A percentile compares a stretch with the other conserved stretches of the same genome.
Evolutionary conservation across 371 early-diverging fungal genomes (phyloP).

Genomic region (Rhizopus arrhizus): DNA sequence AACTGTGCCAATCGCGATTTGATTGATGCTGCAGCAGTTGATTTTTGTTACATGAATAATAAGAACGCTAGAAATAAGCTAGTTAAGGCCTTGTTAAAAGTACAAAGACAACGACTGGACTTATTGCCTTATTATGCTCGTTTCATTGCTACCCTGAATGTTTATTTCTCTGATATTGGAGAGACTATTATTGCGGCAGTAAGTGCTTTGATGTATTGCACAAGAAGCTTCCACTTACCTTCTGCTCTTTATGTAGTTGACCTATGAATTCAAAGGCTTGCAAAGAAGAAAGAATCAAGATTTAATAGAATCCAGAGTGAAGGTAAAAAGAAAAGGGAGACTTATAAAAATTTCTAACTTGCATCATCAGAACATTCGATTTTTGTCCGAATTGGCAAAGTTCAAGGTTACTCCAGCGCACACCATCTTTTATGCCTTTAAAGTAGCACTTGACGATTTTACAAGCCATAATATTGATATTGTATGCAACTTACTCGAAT

Average conservation of each 20-base stretch:
- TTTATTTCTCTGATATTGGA: slow-evolving; percentile 86
- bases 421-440: slow-evolving; percentile 80
- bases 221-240: background rate
- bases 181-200: slow-evolving; percentile 67
- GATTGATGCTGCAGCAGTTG: slow-evolving; percentile 89
- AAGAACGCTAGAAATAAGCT: slow-evolving; percentile 79
- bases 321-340: slow-evolving; percentile 38
- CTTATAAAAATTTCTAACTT: background rate
- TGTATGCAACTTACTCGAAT: slow-evolving; percentile 81
- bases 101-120: slow-evolving; percentile 83
- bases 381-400: slow-evolving; percentile 89
- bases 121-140: slow-evolving; percentile 91
- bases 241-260: slow-evolving; percentile 51
- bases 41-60: slow-evolving; percentile 90
- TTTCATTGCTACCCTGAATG: slow-evolving; percentile 83
- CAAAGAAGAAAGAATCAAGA: slow-evolving; percentile 71
- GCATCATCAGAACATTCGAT: slow-evolving; percentile 71
- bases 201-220: slow-evolving; percentile 11
- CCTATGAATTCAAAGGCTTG: slow-evolving; percentile 73
- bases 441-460: slow-evolving; percentile 85
- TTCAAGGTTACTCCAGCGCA: slow-evolving; percentile 84
- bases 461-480: slow-evolving; percentile 82
- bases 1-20: slow-evolving; percentile 78
- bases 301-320: slow-evolving; percentile 74
- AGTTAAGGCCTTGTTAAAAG: slow-evolving; percentile 72